Evolutionary conservation across 441 rosid genomes (phyloP), one percentile per base, ranked within the genome.

Genomic region (Arabidopsis lyrata): DNA sequence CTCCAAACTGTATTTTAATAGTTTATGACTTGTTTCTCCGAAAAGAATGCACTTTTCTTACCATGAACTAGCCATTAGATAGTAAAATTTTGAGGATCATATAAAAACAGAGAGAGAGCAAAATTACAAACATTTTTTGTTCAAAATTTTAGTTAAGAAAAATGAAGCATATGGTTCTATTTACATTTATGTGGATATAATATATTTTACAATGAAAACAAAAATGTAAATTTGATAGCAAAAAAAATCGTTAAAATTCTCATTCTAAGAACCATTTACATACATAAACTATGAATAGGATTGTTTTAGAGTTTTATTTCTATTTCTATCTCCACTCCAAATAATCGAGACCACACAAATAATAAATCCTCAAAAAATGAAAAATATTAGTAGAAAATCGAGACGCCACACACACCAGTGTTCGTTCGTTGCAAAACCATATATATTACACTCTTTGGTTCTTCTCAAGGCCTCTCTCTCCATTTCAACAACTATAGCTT

Each of bases 401-500:
- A 65, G 70, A 66, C 48, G 48, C 48, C 48, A 50, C 59, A 66
- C 54, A 62, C 58, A 16, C 45, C 0, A 6, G n/a, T 32, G 22
- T 20, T 38, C 47, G 15, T 49, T 47, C 5, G 32, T 27, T 52
- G 16, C 16, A 20, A 49, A 65, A 50, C 52, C 41, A 31, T 29
- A 31, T 13, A 48, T 13, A 66, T 0, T 1, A 38, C 12, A 27
- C 8, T 41, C 7, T 31, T 11, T 68, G 31, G 39, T 53, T 54
- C 12, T 48, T 45, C 62, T 66, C 36, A 49, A 66, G 44, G 44
- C 10, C 60, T 18, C 34, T 55, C 38, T 29, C 38, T 54, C 16
- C 20, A 31, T n/a, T 14, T 31, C 18, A 31, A 2, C 39, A 55
- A 55, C 20, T 31, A 12, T 41, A 4, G 27, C 27, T 24, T 24